Evolutionary conservation across 345 rosid species (phyloP).

Genomic region (Cardamine chenopodiifolia): DNA sequence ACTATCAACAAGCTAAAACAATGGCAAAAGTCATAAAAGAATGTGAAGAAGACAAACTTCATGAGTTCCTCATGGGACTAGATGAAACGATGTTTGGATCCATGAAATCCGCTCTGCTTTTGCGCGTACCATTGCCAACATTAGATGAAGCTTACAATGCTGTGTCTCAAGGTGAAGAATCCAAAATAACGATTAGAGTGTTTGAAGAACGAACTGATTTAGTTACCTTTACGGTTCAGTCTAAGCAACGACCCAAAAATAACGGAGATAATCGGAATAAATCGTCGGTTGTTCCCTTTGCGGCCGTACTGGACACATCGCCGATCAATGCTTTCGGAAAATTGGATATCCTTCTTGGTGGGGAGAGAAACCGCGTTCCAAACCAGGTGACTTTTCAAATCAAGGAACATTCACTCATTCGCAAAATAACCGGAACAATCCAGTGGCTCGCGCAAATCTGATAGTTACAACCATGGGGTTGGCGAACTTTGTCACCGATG

Average conservation of each 20-base stretch:
- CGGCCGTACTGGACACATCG: background rate
- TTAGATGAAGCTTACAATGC: background rate
- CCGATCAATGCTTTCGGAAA: background rate
- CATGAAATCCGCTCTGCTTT: background rate
- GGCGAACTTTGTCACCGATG: background rate
- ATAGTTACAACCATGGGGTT: accelerated
- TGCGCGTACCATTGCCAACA: background rate
- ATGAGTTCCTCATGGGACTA: background rate
- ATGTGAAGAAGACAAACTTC: background rate
- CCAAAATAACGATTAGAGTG: accelerated
- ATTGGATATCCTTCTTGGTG: background rate
- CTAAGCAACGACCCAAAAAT: accelerated
- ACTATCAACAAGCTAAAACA: background rate
- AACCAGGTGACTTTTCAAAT: background rate
- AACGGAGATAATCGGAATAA: background rate
- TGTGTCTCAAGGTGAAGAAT: background rate
- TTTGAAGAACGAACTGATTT: background rate
- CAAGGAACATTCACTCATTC: accelerated
- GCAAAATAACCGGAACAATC: no score
- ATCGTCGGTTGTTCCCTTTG: background rate
- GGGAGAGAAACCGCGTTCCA: background rate
- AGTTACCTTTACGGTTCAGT: background rate
- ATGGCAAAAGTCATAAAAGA: background rate
- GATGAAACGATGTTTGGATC: background rate
- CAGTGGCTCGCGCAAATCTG: background rate